Base-by-base conservation (phyloP, 768 basidiomycete genomes). In the Mycena rebaudengoi region DNA sequence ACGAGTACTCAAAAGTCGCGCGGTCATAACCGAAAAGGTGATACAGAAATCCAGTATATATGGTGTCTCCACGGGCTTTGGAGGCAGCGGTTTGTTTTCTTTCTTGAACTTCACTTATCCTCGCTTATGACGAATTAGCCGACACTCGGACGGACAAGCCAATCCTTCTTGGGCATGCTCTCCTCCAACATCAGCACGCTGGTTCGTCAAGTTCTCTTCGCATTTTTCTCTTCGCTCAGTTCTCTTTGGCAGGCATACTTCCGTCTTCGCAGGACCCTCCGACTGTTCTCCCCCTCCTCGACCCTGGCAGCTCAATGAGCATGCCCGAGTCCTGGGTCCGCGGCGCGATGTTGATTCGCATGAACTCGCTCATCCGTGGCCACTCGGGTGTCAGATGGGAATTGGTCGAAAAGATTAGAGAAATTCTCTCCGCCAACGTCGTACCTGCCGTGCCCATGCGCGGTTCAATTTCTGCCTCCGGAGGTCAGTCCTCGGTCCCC, bases 311-410 rank as follows among this genome's bases (percentile, higher is more conserved):
- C 35, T 86, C 89, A 12, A 87, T 87, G 30, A 86, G 81, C 52
- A 95, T 96, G 92, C 94, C 94, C 3, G 89, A 92, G 65, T 80
- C 94, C 4, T 95, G 95, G 91, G 94, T 95, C 45, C 86, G 93
- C 26, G 91, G 89, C 35, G 91, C 91, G 0, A 92, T 94, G 68
- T 75, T 91, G 25, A 83, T 94, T 65, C 87, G 92, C 65, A 89
- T 91, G 85, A 94, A 94, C 74, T 91, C 91, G 0, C 84, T 94
- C 51, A 88, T 92, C 68, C 87, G 92, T 39, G 92, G 91, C 0
- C 92, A 94, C 74, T 92, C 91, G 25, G 89, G 40, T 16, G 50
- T 45, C 33, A 82, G 85, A 64, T 90, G 89, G 89, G 86, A 88
- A 67, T 82, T 94, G 54, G 86, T 94, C 49, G 87, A 91, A 70